Evolutionary conservation across 345 rosid genomes (phyloP).

Genomic region (Citrus reticulata): DNA sequence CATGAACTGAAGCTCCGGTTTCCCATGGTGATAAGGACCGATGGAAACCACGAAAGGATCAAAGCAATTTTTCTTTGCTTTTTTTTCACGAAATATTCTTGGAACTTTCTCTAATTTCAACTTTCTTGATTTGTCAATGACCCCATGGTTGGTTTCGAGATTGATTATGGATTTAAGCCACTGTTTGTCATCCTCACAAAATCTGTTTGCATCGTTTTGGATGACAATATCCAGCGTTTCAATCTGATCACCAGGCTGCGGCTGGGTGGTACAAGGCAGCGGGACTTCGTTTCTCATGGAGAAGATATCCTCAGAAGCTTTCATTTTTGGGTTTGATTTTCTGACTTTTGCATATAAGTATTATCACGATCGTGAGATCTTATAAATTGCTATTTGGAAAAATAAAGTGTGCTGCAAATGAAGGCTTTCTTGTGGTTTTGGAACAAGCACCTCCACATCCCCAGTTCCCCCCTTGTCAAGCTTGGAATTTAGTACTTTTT

Average conservation of each 20-base stretch:
- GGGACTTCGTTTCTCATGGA: not conserved
- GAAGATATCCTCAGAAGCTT: not conserved
- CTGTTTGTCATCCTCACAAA: not conserved
- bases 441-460: not conserved
- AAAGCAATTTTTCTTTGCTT: constrained; percentile 4
- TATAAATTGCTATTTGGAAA: not conserved
- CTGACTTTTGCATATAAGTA: not conserved
- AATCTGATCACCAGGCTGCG: not conserved
- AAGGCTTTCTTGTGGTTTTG: not conserved
- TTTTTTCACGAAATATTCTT: not conserved
- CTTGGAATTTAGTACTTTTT: not conserved
- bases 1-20: not conserved
- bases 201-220: not conserved
- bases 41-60: constrained; percentile 17
- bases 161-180: not conserved
- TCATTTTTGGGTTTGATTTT: not conserved
- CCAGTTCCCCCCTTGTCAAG: not conserved
- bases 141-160: not conserved
- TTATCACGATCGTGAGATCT: not conserved
- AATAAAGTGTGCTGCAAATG: not conserved
- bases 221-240: not conserved
- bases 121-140: not conserved
- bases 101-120: constrained; percentile 3
- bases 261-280: not conserved
- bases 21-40: constrained; percentile 23